Evolutionary conservation across 2,329 filamentous ascomycete species (phyloP), one percentile per base, ranked within the genome.

Genomic region (Trichoderma simmonsii): DNA sequence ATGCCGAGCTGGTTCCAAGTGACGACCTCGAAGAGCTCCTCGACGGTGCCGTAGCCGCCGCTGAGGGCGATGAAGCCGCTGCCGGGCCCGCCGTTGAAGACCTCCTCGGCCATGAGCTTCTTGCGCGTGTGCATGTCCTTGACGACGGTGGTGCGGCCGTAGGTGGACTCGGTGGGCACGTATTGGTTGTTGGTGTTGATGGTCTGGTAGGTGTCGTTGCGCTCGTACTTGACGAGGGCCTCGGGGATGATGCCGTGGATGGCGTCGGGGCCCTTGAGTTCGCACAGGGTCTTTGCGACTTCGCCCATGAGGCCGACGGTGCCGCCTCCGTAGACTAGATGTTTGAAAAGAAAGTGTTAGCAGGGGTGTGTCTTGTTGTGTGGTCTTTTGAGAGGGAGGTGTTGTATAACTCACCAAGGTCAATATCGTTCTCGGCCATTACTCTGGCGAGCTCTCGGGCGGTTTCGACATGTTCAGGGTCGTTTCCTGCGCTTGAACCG

Each of bases 1-100:
- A 99, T 98, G 1, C 96, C 95, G 64, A 99, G 84, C 84, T 98
- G 96, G 82, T 98, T 98, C 95, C 96, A 99, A 12, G 93, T 97
- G 30, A 90, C 91, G 3, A 93, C 90, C 84, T 97, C 93, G 82
- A 97, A 94, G 79, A 99, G 87, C 86, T 99, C 96, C 84, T 99
- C 96, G 80, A 98, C 88, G 2, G 96, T 99, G 24, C 96, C 96
- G 81, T 95, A 99, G 0, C 96, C 96, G 57, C 95, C 95, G 70
- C 89, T 90, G 72, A 99, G 84, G 32, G 94, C 94, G 54, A 99
- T 90, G 83, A 99, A 99, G 14, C 95, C 95, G 71, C 90, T 92
- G 1, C 95, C 95, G 0, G 91, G 90, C 0, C 92, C 95, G 30
- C 94, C 94, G 24, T 89, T 87, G 28, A 97, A 88, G 18, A 98